Percentiles rank a stretch among this genome's conserved stretches.
Conservation (phyloP, 805 yeast genomes). For the Candida wancherniae region DNA sequence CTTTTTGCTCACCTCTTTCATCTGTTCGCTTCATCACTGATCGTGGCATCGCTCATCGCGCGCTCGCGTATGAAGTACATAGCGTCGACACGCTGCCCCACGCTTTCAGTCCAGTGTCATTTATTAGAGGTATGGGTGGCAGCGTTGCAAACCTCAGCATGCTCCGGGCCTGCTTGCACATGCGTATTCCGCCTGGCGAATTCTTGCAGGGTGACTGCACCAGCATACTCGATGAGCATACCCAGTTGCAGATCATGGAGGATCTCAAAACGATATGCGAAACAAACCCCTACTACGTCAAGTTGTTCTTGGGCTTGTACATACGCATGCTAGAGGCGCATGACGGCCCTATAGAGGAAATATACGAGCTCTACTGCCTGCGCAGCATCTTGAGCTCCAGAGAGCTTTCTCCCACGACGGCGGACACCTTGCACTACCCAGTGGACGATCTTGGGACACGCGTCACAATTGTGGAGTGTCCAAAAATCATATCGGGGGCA, state of each 20-base stretch:
- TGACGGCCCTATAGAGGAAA: conserved; percentile 32
- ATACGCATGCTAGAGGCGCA: conserved; percentile 31
- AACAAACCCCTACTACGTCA: conserved; percentile 50
- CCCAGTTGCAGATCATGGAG: conserved; percentile 19
- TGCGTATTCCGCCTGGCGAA: conserved; percentile 19
- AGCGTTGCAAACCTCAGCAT: too few relatives aligned
- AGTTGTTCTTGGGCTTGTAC: conserved; percentile 39
- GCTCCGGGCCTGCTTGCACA: conserved; percentile 13
- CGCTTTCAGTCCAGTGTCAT: too few relatives aligned
- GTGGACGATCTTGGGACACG: conserved; percentile 16
- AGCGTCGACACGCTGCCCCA: too few relatives aligned
- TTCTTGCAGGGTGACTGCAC: conserved; percentile 11
- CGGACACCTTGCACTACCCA: conserved; percentile 33
- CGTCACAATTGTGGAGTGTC: conserved; percentile 51
- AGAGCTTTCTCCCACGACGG: conserved; percentile 33
- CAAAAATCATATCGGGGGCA: conserved; percentile 58
- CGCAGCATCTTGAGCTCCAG: conserved; percentile 26
- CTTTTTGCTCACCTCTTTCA: neutral
- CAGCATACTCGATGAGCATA: conserved; percentile 10
- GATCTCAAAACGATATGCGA: conserved; percentile 19
- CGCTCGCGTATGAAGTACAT: too few relatives aligned
- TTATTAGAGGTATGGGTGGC: too few relatives aligned
- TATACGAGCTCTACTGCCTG: conserved; percentile 39
- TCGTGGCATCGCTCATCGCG: too few relatives aligned
- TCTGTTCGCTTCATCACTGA: too few relatives aligned